Evolutionary conservation across 345 rosid genomes (phyloP).

Genomic region (Mercurialis annua): DNA sequence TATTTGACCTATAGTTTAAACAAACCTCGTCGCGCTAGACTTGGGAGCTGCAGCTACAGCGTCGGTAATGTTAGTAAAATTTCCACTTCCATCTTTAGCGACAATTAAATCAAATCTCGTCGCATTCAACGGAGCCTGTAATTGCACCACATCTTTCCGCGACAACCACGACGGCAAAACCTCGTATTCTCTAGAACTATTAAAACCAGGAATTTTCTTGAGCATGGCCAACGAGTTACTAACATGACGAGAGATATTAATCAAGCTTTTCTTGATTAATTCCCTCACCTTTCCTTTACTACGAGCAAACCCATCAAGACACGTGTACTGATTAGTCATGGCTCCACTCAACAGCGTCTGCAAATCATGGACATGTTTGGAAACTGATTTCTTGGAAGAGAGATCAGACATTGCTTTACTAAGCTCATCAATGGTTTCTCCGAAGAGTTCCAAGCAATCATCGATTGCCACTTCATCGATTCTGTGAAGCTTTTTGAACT

Average conservation of each 20-base stretch:
- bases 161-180: conserved; percentile 57
- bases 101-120: conserved; percentile 49
- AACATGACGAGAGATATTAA: conserved; percentile 57
- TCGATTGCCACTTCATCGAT: conserved; percentile 47
- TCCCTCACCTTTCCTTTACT: conserved; percentile 36
- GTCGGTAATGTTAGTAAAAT: conserved; percentile 53
- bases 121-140: conserved; percentile 34
- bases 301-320: conserved; percentile 72
- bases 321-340: conserved; percentile 87
- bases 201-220: conserved; percentile 50
- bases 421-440: conserved; percentile 46
- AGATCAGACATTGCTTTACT: conserved; percentile 43
- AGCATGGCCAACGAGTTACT: conserved; percentile 63
- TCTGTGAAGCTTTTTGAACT: conserved; percentile 21
- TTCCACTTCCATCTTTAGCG: conserved; percentile 70
- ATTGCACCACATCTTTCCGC: conserved; percentile 38
- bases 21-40: conserved; percentile 59
- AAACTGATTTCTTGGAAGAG: conserved; percentile 20
- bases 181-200: conserved; percentile 23
- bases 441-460: conserved; percentile 69
- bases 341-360: conserved; percentile 66
- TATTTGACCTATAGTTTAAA: neutral
- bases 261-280: conserved; percentile 38
- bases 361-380: conserved; percentile 43
- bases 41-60: conserved; percentile 77